These are phyloP conservation scores for Rhizodiscina lignyota DNA, from an alignment of 495 filamentous ascomycete species.

Conservation along the genomic window DNA sequence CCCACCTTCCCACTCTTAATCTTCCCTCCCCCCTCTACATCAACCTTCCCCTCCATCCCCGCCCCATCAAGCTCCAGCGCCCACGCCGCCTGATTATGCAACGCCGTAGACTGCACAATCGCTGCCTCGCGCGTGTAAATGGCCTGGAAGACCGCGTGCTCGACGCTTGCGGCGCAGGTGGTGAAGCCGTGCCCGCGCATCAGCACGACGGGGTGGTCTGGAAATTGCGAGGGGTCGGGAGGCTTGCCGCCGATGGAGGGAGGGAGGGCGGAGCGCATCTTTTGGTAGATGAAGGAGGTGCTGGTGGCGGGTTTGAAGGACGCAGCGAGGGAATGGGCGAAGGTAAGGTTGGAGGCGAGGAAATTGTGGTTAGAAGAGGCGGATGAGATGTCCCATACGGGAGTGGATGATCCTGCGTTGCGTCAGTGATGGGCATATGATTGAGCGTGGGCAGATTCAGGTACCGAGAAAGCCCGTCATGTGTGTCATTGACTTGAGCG, in stretches of 20 bases:
- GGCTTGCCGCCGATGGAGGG: no score
- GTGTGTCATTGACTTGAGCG: constrained; percentile 26
- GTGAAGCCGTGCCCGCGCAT: constrained; percentile 24
- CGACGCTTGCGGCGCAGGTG: constrained; percentile 14
- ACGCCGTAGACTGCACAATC: constrained; percentile 15
- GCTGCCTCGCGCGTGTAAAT: constrained; percentile 21
- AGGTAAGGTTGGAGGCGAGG: no score
- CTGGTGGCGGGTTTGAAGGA: no score
- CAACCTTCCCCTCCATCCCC: constrained; percentile 9
- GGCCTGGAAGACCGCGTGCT: constrained; percentile 19
- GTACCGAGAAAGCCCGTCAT: constrained; percentile 33
- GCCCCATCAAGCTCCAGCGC: constrained; percentile 11
- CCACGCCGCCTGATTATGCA: constrained; percentile 14
- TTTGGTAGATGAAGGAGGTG: no score
- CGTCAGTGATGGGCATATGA: background rate
- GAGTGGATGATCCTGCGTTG: constrained; percentile 2
- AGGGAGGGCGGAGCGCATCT: no score
- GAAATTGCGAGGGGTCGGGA: background rate
- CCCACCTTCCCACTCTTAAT: constrained; percentile 21
- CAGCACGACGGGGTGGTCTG: constrained; percentile 10
- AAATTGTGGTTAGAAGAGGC: constrained; percentile 13
- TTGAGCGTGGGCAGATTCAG: background rate
- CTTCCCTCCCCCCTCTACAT: constrained; percentile 15
- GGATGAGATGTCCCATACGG: constrained; percentile 17
- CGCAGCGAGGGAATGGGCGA: no score